Evolutionary conservation across 768 basidiomycete species (phyloP), one percentile per base, ranked within the genome.

Genomic region (Boletus eberwhitei): DNA sequence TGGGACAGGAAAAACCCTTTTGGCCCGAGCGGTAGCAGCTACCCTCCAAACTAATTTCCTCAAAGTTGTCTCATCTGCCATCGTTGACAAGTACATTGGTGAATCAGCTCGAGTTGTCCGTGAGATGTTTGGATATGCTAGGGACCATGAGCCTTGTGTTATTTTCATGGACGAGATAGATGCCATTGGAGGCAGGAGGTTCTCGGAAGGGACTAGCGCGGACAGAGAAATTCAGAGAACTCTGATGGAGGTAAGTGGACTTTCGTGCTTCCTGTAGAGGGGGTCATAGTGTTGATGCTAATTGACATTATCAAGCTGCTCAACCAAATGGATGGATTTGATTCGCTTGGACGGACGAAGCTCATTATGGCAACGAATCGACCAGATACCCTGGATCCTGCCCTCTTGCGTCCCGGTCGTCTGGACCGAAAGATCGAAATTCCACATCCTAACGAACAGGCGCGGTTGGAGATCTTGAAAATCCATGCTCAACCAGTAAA

Each of bases 331-430:
- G 97, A 99, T 69, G 97, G 97, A 22, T 99, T 99, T 75, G 97
- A 98, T 73, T 93, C 96, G 16, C 78, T 99, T 29, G 97, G 97
- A 42, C 79, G 79, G 60, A 98, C 95, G 34, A 98, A 98, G 73
- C 82, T 98, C 50, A 99, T 99, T 71, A 98, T 98, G 93, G 97
- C 97, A n/a, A 99, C 97, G 24, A 99, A 98, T 77, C 81, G 97
- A 66, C 97, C 97, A 0, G 97, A 99, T 71, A 98, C 95, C 2
- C 83, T 98, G 34, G 97, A 98, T 73, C 97, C 97, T 14, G 96
- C 96, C 14, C 84, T 99, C 22, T 80, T 99, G 52, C 90, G 96
- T 50, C 96, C 96, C 8, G 97, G 97, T 42, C 88, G 97, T 49
- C 77, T 99, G 38, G 97, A 99, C 72, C 82, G 96, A 43, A 98